A percentile compares a stretch with the other conserved stretches of the same genome.
Conservation (phyloP, 2,329 filamentous ascomycete genomes). For the Dichotomopilus funicola region DNA sequence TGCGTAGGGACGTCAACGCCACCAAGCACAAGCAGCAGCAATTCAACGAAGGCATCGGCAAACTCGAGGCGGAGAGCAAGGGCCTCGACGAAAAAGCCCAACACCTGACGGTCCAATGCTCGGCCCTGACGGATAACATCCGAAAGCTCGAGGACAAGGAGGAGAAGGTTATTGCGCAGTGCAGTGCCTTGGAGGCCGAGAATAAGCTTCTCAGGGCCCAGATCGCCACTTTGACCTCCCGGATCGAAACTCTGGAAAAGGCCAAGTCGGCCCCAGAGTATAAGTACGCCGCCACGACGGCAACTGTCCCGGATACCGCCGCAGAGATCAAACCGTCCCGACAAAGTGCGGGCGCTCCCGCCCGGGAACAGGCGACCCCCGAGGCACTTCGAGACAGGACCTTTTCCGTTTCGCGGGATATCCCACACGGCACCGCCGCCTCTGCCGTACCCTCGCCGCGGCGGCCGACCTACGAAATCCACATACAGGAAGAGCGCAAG, state of each 20-base stretch:
- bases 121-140: neutral
- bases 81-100: neutral
- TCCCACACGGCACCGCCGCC: neutral
- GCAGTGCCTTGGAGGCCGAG: constrained; percentile 5
- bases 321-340: too few species aligned
- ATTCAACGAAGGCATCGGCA: constrained; percentile 37
- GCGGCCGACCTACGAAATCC: neutral
- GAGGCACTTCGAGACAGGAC: neutral
- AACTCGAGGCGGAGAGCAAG: neutral
- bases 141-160: neutral
- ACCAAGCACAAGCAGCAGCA: constrained; percentile 34
- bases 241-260: constrained; percentile 2
- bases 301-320: neutral
- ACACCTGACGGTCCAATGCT: neutral
- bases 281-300: neutral
- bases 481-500: neutral
- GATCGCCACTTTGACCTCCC: neutral
- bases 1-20: neutral
- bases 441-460: neutral
- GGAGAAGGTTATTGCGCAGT: neutral
- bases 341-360: neutral
- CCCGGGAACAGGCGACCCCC: neutral
- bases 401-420: neutral
- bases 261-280: neutral
- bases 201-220: constrained; percentile 1